Evolutionary conservation across 1,284 basidiomycete species (phyloP), one percentile per base, ranked within the genome.

Genomic region (Puccinia polysora): DNA sequence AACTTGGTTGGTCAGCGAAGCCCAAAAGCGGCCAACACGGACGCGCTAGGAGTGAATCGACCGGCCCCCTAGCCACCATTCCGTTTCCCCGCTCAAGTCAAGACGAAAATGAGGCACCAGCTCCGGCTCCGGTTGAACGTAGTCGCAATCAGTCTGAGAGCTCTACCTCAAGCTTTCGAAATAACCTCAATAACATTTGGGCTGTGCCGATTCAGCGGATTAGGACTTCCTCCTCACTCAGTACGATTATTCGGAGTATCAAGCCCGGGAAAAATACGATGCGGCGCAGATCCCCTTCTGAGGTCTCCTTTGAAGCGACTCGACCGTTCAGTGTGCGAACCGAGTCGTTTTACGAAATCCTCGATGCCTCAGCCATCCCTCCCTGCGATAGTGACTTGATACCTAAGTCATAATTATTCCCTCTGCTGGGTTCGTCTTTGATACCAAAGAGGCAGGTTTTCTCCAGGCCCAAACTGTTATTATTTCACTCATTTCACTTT

Each of bases 301-400:
- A 62, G 7, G 18, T 18, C 23, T 62, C 59, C 7, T 62, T 62
- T 18, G 59, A 62, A n/a, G 14, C 59, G 1, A 28, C 23, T 3
- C n/a, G n/a, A n/a, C 40, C 59, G 8, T 47, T 45, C 43, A 47
- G 40, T 28, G 18, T 28, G 10, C 59, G 59, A 38, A 47, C 40
- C 8, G 59, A 62, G 28, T 62, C 59, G 15, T 62, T 47, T 28
- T 62, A 62, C 18, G 59, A 62, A 47, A 62, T 62, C 15, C 43
- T 62, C 1, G 59, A 62, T 25, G 38, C 59, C 12, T 30, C 25
- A 18, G 59, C 59, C n/a, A 62, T 62, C 18, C 43, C 59, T 25
- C 38, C 59, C n/a, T n/a, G n/a, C n/a, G n/a, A n/a, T n/a, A n/a
- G n/a, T n/a, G n/a, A n/a, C n/a, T n/a, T n/a, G n/a, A n/a, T n/a